Evolutionary conservation across 768 basidiomycete species (phyloP), one percentile per base, ranked within the genome.

Genomic region (Russula foetens): DNA sequence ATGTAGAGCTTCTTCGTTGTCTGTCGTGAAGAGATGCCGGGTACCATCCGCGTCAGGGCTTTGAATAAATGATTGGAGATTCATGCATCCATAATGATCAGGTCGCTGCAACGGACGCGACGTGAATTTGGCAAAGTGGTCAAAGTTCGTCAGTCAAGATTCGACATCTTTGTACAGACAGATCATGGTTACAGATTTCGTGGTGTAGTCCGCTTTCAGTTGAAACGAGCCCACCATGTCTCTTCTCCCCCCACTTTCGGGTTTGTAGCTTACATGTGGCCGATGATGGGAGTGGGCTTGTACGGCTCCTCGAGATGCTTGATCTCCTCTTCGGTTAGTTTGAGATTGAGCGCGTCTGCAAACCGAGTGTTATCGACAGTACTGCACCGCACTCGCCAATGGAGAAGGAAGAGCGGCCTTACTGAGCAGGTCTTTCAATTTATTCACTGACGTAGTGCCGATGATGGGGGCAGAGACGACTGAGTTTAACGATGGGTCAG

Each of bases 251-350:
- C 26, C 4, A 19, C 21, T 52, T 26, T 41, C 24, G 14, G 12
- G 5, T 21, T 11, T 26, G 8, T 23, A 39, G n/a, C 4, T 58
- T 21, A 62, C 2, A 0, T 28, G n/a, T 65, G 64, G 21, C 64
- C 64, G 26, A 64, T 39, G 28, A 67, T 9, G 21, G 45, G 24
- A 1, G n/a, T 44, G 6, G 66, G 66, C 38, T 63, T 59, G 68
- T 80, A 79, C 2, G 73, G 71, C 63, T 75, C 71, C 35, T 72
- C 70, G 53, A 80, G 72, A 49, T 66, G 68, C 63, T 75, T 71
- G 62, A 75, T 63, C 65, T 81, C 79, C 24, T 78, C 78, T 11
- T 69, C 67, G 0, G 72, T 71, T 26, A 80, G 71, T 50, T 72
- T 67, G 23, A 78, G 50, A 47, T 76, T 67, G 41, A 75, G 21